Evolutionary conservation across 495 filamentous ascomycete genomes (phyloP), one percentile per base, ranked within the genome.

Genomic region (Chaetomium tenue): DNA sequence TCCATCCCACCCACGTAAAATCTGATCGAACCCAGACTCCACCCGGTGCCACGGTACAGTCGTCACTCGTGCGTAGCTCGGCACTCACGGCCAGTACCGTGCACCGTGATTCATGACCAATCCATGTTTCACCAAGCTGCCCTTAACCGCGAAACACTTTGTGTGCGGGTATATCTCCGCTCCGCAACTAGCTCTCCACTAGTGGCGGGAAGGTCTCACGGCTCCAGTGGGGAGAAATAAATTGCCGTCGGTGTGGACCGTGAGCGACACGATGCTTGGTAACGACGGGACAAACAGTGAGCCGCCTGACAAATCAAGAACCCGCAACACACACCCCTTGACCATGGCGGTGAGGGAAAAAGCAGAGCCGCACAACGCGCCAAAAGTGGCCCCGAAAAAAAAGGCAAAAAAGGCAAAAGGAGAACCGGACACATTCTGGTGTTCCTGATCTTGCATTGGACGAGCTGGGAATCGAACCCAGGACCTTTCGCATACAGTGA

Each of bases 381-480:
- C 33, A 58, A 26, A 51, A 46, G 53, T n/a, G 39, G 4, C 12
- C 25, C 15, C 7, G 39, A 25, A 46, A 33, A 40, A 54, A 53
- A 39, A 9, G 28, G 39, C n/a, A 46, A 33, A 40, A 54, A 53
- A 39, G 16, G 28, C 5, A 26, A 46, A 26, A 46, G n/a, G 33
- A 30, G 26, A 23, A 57, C 13, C 44, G 5, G 42, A 64, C 23
- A 40, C 13, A 13, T 37, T 18, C 6, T 6, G 28, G 20, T 7
- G 18, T 37, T 37, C 18, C 23, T 8, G 22, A 16, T 3, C 22
- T 44, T 25, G 22, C 9, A n/a, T 39, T 69, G 67, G 67, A 69
- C 61, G 67, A 62, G 64, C 67, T 66, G 56, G 61, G 67, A 69
- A 69, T 69, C 67, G 67, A 69, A 69, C 67, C 61, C 64, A 63